Evolutionary conservation across 2,329 filamentous ascomycete species (phyloP), one percentile per base, ranked within the genome.

Genomic region (Parasarocladium wereldwijsianum): DNA sequence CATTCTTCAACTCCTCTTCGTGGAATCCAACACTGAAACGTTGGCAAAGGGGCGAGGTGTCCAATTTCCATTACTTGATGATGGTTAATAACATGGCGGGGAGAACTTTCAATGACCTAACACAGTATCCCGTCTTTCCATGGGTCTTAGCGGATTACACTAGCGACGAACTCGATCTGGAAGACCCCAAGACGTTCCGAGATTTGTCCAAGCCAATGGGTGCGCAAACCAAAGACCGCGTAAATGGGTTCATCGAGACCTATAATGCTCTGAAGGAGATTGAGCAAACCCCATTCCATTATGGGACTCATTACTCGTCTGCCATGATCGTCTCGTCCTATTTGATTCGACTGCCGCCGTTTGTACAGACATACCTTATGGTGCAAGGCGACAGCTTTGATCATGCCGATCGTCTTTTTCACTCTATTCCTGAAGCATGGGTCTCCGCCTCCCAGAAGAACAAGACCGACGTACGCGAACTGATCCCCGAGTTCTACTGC

Each of bases 41-140:
- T 49, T 98, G 90, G 90, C 70, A 90, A 35, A 79, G 76, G 47
- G 90, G 92, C 9, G 90, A 98, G 45, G 84, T 96, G 29, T 96
- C 87, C 10, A 98, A 98, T 51, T 98, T 98, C 44, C 85, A 96
- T 52, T 98, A 98, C 47, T 68, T 98, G 20, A 98, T 98, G 87
- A 75, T 94, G 36, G 76, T 98, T 46, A 98, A 98, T 47, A 96
- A 90, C 0, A 83, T 98, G 69, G 92, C 92, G 17, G 90, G 90
- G 3, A 68, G 90, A 31, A 96, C 90, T 0, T 98, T 98, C 59
- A 98, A 98, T 46, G 90, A 98, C 47, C 62, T 98, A 12, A 98
- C 90, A 0, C 92, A 98, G 45, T 98, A 98, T 44, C 90, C 90
- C 0, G 86, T 98, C 12, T 98, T 98, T 40, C 90, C 90, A 0